Conservation (phyloP, 768 basidiomycete genomes). For the Grammothele lineata region DNA sequence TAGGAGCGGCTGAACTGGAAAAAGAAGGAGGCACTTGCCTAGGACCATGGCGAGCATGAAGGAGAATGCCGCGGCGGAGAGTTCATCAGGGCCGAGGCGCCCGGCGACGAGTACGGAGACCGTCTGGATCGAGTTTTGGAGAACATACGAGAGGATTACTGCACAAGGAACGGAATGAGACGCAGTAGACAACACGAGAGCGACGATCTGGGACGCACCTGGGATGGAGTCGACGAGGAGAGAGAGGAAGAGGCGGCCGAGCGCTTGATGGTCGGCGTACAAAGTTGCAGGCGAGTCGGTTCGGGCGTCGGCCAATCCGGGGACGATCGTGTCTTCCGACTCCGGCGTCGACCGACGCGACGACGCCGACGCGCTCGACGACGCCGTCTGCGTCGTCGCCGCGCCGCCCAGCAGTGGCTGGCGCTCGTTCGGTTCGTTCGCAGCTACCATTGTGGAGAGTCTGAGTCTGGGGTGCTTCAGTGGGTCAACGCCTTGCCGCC, state of each 20-base stretch:
- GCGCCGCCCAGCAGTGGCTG: slow-evolving; percentile 15
- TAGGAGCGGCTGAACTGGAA: not conserved
- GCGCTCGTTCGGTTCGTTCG: slow-evolving; percentile 7
- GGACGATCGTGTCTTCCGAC: not conserved
- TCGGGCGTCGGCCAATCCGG: slow-evolving; percentile 3
- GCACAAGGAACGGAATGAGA: not conserved
- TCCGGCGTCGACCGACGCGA: slow-evolving; percentile 9
- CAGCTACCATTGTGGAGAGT: not conserved
- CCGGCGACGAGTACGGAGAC: slow-evolving; percentile 59
- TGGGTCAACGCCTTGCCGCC: not conserved
- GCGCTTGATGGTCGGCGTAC: slow-evolving; percentile 9
- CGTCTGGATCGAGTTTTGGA: slow-evolving; percentile 75
- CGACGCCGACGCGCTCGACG: not conserved
- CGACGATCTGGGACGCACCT: slow-evolving; percentile 37
- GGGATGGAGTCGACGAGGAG: slow-evolving; percentile 56
- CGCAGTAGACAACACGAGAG: not conserved
- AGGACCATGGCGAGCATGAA: slow-evolving; percentile 75
- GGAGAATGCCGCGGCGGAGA: slow-evolving; percentile 69
- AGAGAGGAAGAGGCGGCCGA: slow-evolving; percentile 37
- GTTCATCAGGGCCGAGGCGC: slow-evolving; percentile 62
- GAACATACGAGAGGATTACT: slow-evolving; percentile 67
- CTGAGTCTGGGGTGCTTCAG: not conserved
- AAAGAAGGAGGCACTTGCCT: slow-evolving; percentile 22
- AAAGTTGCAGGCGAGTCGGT: slow-evolving; percentile 14
- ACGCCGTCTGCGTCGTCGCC: not conserved